These are phyloP conservation scores for Echria macrotheca DNA, from an alignment of 495 filamentous ascomycete genomes.

Conservation along the genomic window DNA sequence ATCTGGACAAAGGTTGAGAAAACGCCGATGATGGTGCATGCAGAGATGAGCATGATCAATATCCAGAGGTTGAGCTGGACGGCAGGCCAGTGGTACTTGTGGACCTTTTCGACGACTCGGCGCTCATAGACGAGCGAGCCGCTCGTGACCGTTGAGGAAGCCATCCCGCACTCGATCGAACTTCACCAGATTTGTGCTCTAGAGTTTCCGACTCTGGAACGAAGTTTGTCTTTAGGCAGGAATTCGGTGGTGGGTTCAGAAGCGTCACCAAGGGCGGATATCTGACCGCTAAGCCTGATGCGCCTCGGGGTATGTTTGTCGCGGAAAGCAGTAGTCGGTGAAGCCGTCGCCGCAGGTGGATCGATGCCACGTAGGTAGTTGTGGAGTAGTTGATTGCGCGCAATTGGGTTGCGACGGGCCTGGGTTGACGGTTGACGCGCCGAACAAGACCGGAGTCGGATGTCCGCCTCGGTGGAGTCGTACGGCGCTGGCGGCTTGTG, in stretches of 20 bases:
- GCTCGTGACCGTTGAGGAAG: slow-evolving; percentile 37
- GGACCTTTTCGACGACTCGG: slow-evolving; percentile 42
- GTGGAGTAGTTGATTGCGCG: slow-evolving; percentile 8
- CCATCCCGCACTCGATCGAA: slow-evolving; percentile 27
- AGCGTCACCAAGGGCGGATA: background rate
- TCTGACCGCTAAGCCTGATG: background rate
- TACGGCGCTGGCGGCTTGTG: background rate
- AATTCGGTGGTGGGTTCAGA: background rate
- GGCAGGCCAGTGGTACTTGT: slow-evolving; percentile 91
- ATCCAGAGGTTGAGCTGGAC: slow-evolving; percentile 90
- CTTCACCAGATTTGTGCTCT: background rate
- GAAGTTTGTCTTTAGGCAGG: background rate
- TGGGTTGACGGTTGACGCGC: background rate
- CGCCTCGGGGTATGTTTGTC: background rate
- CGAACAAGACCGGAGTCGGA: background rate
- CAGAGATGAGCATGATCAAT: slow-evolving; percentile 75
- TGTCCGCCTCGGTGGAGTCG: slow-evolving; percentile 7
- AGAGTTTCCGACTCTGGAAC: background rate
- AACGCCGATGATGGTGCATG: slow-evolving; percentile 77
- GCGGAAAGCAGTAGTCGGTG: background rate
- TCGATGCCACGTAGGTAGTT: slow-evolving; percentile 15
- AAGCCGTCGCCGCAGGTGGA: no score
- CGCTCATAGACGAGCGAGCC: slow-evolving; percentile 39
- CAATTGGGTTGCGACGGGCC: background rate
- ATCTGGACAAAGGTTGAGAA: slow-evolving; percentile 77